phyloP scores from a whole-genome alignment of 106 monocot genomes.

The Triglochin maritima region DNA sequence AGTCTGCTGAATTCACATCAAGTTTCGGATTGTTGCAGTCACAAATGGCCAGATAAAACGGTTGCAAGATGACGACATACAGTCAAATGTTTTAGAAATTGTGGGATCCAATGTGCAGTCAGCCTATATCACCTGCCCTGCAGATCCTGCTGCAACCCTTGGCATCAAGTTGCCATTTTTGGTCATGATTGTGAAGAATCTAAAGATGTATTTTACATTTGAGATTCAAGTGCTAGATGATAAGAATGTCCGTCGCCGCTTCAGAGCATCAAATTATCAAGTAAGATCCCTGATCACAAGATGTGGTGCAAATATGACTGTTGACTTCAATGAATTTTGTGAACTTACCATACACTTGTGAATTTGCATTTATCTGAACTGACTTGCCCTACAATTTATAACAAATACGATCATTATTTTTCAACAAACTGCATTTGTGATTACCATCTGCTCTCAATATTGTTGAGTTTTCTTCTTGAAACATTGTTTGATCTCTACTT shows the following conservation, averaged over 20 bases:
- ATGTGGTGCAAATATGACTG: neutral
- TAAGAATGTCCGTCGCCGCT: constrained; percentile 91
- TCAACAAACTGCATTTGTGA: no score
- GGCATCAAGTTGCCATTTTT: constrained; percentile 94
- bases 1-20: neutral
- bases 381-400: no score
- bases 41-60: constrained; percentile 87
- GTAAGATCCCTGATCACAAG: constrained; percentile 35
- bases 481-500: no score
- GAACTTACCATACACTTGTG: no score
- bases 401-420: no score
- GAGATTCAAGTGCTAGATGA: constrained; percentile 98
- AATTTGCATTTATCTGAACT: no score
- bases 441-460: no score
- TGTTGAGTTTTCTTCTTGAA: no score
- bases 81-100: constrained; percentile 93
- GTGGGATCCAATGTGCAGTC: constrained; percentile 90
- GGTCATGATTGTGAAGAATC: constrained; percentile 89
- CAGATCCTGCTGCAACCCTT: constrained; percentile 87
- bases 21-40: constrained; percentile 33
- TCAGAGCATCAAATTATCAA: constrained; percentile 96
- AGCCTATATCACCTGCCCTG: constrained; percentile 92
- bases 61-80: constrained; percentile 91
- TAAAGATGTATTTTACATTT: constrained; percentile 97
- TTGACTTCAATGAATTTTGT: neutral